phyloP scores from a whole-genome alignment of 2,329 filamentous ascomycete species.

The Aspergillus ustus region DNA sequence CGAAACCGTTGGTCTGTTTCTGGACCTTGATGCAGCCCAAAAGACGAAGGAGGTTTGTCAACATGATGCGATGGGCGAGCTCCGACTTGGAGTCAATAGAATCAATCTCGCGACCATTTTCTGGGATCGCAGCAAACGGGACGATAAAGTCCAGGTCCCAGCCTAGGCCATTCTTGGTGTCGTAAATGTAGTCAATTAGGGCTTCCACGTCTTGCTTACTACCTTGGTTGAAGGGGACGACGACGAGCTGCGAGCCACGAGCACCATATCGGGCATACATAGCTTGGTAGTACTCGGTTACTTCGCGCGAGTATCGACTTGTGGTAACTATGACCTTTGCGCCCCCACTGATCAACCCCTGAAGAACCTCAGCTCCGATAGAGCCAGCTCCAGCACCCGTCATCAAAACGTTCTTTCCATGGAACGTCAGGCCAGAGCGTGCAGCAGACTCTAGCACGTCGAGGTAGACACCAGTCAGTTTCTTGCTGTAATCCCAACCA shows the following conservation, averaged over 20 bases:
- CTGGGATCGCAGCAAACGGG: conserved; percentile 95
- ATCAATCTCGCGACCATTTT: conserved; percentile 97
- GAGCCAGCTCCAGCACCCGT: conserved; percentile 97
- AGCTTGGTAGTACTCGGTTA: conserved; percentile 98
- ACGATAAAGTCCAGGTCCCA: conserved; percentile 98
- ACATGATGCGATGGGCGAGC: conserved; percentile 97
- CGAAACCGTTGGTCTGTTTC: conserved; percentile 84
- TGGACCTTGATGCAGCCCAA: conserved; percentile 88
- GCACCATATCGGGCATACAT: conserved; percentile 97
- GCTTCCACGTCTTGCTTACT: conserved; percentile 98
- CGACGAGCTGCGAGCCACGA: conserved; percentile 92
- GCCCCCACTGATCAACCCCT: conserved; percentile 93
- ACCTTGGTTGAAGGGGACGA: conserved; percentile 98
- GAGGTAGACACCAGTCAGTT: conserved; percentile 89
- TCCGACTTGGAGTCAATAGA: conserved; percentile 96
- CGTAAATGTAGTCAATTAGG: conserved; percentile 94
- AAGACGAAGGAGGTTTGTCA: conserved; percentile 93
- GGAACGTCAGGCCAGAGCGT: conserved; percentile 83
- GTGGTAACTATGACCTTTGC: conserved; percentile 97
- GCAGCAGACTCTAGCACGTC: conserved; percentile 90
- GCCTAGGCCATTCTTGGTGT: conserved; percentile 91
- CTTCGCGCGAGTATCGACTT: conserved; percentile 92
- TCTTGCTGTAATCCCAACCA: conserved; percentile 99
- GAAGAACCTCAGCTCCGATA: conserved; percentile 94
- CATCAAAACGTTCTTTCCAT: conserved; percentile 96